These are phyloP conservation scores for Bonia amplexicaulis DNA, from an alignment of 176 grass and related monocot species.

Conservation along the genomic window DNA sequence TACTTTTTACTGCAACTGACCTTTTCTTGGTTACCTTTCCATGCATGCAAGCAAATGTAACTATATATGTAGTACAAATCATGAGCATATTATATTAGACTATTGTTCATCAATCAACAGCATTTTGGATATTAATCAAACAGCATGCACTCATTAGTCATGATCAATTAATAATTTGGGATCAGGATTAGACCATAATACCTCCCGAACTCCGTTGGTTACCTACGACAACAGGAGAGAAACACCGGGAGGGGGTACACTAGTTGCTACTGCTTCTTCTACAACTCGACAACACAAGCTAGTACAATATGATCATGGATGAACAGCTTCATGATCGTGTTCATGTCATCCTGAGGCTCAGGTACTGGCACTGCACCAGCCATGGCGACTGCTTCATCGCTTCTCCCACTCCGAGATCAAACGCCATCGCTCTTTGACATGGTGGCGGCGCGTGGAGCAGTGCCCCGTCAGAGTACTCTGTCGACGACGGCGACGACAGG, in stretches of 20 bases:
- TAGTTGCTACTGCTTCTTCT: conserved; percentile 27
- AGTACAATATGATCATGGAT: conserved; percentile 11
- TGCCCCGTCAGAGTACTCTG: conserved; percentile 30
- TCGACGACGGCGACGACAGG: conserved; percentile 47
- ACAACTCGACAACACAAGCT: conserved; percentile 18
- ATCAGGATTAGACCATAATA: conserved; percentile 3
- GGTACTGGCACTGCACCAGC: conserved; percentile 64
- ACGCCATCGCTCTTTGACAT: conserved; percentile 51
- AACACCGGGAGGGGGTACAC: background rate
- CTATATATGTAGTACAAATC: background rate
- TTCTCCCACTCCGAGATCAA: conserved; percentile 44
- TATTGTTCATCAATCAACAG: conserved; percentile 9
- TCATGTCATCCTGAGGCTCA: conserved; percentile 87
- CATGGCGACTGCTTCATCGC: conserved; percentile 56
- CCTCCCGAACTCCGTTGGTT: background rate
- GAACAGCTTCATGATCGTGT: background rate
- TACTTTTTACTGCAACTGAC: conserved; percentile 27
- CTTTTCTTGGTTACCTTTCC: conserved; percentile 9
- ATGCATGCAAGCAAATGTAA: background rate
- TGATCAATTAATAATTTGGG: conserved; percentile 35
- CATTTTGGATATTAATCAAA: conserved; percentile 20
- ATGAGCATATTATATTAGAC: background rate
- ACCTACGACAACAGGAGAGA: background rate
- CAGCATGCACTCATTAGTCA: conserved; percentile 40
- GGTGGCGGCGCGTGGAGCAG: conserved; percentile 12